A percentile compares a stretch with the other conserved stretches of the same genome.
phyloP scores from a whole-genome alignment of 1,139 yeast species.

The Magnusiomyces paraingens region DNA sequence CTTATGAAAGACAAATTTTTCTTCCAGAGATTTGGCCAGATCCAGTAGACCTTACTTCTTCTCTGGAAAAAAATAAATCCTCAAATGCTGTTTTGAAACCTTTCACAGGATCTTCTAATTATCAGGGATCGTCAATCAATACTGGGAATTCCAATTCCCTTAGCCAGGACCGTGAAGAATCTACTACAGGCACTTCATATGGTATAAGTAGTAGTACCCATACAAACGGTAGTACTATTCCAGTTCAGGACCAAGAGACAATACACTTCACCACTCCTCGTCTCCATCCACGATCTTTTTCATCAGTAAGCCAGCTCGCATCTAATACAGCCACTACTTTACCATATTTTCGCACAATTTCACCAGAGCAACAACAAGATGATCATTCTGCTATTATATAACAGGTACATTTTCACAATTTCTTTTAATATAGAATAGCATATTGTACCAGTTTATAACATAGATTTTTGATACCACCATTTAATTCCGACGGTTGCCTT shows the following conservation, averaged over 20 bases:
- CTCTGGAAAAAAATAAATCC: not conserved
- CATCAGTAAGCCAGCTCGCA: slow-evolving; percentile 15
- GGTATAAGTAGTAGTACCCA: not conserved
- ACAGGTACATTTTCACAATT: not conserved
- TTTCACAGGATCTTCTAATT: no score
- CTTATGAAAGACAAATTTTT: slow-evolving; percentile 76
- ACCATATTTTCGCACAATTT: slow-evolving; percentile 4
- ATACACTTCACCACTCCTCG: slow-evolving; percentile 9
- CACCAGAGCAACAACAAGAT: not conserved
- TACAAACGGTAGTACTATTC: not conserved
- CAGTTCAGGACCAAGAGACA: not conserved
- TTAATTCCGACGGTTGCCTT: slow-evolving; percentile 55
- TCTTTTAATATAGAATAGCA: not conserved
- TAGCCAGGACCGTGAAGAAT: no score
- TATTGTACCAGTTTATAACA: slow-evolving; percentile 2
- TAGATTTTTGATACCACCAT: slow-evolving; percentile 50
- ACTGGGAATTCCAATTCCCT: no score
- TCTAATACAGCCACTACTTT: slow-evolving; percentile 15
- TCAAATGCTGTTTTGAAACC: not conserved
- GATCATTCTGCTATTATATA: slow-evolving; percentile 7
- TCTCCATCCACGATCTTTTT: slow-evolving; percentile 16
- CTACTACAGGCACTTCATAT: not conserved
- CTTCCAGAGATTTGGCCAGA: slow-evolving; percentile 86
- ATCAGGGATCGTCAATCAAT: no score
- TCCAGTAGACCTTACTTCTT: not conserved